A percentile compares a stretch with the other conserved stretches of the same genome.
These are phyloP conservation scores for Pyrenula massariospora DNA, from an alignment of 495 filamentous ascomycete species.

Conservation along the genomic window DNA sequence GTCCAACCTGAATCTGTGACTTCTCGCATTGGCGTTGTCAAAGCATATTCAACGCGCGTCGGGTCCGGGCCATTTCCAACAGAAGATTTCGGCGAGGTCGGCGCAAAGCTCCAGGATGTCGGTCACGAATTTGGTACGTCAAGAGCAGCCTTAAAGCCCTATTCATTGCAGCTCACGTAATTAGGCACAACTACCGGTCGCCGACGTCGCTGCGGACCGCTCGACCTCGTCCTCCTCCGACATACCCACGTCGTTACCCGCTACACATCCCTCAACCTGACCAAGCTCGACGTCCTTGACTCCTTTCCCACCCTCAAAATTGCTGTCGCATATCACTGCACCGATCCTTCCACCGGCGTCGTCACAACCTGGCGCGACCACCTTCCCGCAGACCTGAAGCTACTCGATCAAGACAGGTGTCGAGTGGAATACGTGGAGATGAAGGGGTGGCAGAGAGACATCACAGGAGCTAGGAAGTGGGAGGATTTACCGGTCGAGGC, in stretches of 20 bases:
- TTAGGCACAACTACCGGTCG: slow-evolving; percentile 84
- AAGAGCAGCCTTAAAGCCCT: too few relatives aligned
- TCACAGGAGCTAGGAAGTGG: slow-evolving; percentile 46
- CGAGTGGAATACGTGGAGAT: slow-evolving; percentile 61
- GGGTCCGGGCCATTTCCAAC: slow-evolving; percentile 77
- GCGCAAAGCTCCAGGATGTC: slow-evolving; percentile 50
- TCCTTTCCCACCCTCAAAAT: slow-evolving; percentile 72
- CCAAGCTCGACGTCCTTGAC: slow-evolving; percentile 82
- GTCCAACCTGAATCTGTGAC: slow-evolving; percentile 31
- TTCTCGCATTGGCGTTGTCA: slow-evolving; percentile 69
- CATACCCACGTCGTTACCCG: slow-evolving; percentile 62
- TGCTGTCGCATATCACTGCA: slow-evolving; percentile 51
- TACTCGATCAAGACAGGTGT: slow-evolving; percentile 42
- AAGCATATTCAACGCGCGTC: slow-evolving; percentile 68
- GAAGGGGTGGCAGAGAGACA: slow-evolving; percentile 66
- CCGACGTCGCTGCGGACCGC: slow-evolving; percentile 75
- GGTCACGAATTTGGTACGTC: slow-evolving; percentile 63
- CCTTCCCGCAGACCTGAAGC: slow-evolving; percentile 61
- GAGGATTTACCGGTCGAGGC: slow-evolving; percentile 67
- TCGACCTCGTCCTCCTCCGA: slow-evolving; percentile 78
- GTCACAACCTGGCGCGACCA: slow-evolving; percentile 34
- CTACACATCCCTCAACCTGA: slow-evolving; percentile 71
- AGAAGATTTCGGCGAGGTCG: slow-evolving; percentile 48
- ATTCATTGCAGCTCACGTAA: too few relatives aligned
- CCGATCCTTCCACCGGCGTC: not conserved